Conservation (phyloP, 192 early-diverging fungal species). For the Tieghemiomyces parasiticus region DNA sequence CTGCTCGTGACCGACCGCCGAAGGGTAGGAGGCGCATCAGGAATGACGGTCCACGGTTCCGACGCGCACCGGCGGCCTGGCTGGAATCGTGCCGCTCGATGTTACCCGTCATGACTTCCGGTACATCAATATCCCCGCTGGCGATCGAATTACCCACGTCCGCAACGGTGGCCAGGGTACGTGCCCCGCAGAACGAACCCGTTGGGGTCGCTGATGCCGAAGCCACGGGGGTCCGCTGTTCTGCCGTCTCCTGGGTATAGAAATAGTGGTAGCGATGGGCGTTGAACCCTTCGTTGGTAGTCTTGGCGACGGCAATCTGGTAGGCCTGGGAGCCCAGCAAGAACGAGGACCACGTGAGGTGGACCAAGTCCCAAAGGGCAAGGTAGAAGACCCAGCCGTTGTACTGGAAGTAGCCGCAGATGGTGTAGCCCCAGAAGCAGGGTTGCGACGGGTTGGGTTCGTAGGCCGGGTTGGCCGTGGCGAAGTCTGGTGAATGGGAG, state of each 20-base stretch:
- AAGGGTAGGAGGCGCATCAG: neutral
- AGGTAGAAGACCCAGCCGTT: conserved; percentile 57
- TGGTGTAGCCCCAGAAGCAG: conserved; percentile 36
- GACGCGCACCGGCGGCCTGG: conserved; percentile 13
- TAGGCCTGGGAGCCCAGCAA: conserved; percentile 57
- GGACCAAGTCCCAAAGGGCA: conserved; percentile 56
- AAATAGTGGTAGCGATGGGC: conserved; percentile 48
- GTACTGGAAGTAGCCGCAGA: conserved; percentile 60
- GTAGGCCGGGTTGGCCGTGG: conserved; percentile 28
- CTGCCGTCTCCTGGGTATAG: too few species aligned
- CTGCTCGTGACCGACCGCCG: conserved; percentile 15
- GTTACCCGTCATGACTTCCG: too few species aligned
- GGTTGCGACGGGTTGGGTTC: conserved; percentile 32
- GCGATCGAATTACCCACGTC: conserved; percentile 39
- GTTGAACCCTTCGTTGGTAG: conserved; percentile 86
- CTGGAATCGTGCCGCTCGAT: too few species aligned
- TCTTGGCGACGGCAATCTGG: conserved; percentile 62
- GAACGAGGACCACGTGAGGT: conserved; percentile 71
- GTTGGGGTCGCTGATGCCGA: too few species aligned
- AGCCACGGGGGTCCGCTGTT: too few species aligned
- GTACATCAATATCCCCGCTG: conserved; percentile 17
- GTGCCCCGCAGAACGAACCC: conserved; percentile 21
- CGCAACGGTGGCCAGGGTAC: conserved; percentile 13
- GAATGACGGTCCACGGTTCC: conserved; percentile 15
- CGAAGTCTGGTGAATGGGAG: too few species aligned